A percentile compares a stretch with the other conserved stretches of the same genome.
Evolutionary conservation across 768 basidiomycete species (phyloP).

Genomic region (Pleurotus eryngii): DNA sequence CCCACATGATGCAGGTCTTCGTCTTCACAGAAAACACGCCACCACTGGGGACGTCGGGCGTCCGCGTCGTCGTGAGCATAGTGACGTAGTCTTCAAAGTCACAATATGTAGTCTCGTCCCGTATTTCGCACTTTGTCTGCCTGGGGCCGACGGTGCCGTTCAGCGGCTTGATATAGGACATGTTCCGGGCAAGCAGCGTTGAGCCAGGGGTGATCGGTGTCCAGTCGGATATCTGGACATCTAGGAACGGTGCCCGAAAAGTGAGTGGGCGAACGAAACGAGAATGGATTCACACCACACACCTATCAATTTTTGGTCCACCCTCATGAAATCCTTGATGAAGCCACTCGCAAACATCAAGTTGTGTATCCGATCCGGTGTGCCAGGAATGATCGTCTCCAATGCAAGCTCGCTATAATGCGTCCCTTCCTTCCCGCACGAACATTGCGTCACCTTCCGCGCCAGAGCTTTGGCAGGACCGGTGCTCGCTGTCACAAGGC

Average conservation of each 20-base stretch:
- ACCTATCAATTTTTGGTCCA: conserved; percentile 90
- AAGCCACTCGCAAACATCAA: conserved; percentile 96
- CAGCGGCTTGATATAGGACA: conserved; percentile 96
- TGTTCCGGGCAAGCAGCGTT: conserved; percentile 76
- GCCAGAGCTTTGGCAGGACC: conserved; percentile 11
- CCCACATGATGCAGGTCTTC: conserved; percentile 93
- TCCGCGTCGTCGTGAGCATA: conserved; percentile 85
- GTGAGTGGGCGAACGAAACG: background rate
- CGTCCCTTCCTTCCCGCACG: conserved; percentile 63
- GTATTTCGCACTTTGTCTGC: conserved; percentile 93
- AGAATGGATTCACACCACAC: conserved; percentile 22
- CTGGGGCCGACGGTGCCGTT: conserved; percentile 87
- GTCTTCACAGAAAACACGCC: conserved; percentile 94
- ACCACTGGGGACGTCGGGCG: conserved; percentile 94
- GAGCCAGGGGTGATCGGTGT: conserved; percentile 58
- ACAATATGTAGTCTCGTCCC: conserved; percentile 75
- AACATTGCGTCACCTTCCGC: conserved; percentile 66
- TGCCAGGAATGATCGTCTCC: conserved; percentile 79
- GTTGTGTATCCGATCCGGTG: conserved; percentile 94
- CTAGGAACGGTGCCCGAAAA: conserved; percentile 35
- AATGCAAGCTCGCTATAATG: conserved; percentile 76
- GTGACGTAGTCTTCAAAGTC: conserved; percentile 84
- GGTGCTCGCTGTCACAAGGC: conserved; percentile 4
- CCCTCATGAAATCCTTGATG: conserved; percentile 88
- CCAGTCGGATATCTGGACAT: conserved; percentile 97